Percentiles rank a stretch among this genome's conserved stretches.
Conservation (phyloP, 2,329 filamentous ascomycete species). For the Graphilbum fragrans region DNA sequence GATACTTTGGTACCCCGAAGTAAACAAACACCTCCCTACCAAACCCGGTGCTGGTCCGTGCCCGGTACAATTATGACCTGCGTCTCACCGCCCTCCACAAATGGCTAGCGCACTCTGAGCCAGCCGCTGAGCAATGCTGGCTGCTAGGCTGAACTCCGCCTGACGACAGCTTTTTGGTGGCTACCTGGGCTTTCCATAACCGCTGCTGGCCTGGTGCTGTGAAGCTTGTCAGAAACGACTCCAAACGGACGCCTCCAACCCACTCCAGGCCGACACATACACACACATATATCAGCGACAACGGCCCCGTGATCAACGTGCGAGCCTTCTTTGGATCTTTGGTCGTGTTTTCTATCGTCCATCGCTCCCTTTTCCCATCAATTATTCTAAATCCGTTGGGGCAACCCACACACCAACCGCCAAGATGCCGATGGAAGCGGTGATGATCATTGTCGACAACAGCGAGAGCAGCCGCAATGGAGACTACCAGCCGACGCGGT, state of each 20-base stretch:
- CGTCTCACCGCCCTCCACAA: slow-evolving; percentile 8
- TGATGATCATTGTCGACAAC: slow-evolving; percentile 99
- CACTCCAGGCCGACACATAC: too few relatives aligned
- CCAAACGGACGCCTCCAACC: too few relatives aligned
- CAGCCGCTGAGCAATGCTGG: not conserved
- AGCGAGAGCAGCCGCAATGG: slow-evolving; percentile 97
- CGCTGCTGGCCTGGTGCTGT: too few relatives aligned
- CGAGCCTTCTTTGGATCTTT: too few relatives aligned
- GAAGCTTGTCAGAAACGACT: too few relatives aligned
- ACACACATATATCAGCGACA: too few relatives aligned
- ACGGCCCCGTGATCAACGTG: too few relatives aligned
- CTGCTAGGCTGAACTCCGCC: slow-evolving; percentile 10
- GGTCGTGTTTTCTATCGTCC: not conserved
- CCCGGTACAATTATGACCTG: not conserved
- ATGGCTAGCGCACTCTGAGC: not conserved
- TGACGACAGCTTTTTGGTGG: slow-evolving; percentile 11
- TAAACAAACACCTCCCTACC: slow-evolving; percentile 8
- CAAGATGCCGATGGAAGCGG: slow-evolving; percentile 97
- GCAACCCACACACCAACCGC: not conserved
- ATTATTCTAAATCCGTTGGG: not conserved
- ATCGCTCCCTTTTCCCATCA: too few relatives aligned
- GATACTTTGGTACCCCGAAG: not conserved
- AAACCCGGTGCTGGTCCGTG: slow-evolving; percentile 8
- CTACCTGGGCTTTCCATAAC: too few relatives aligned
- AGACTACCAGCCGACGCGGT: slow-evolving; percentile 82